Evolutionary conservation across 805 yeast genomes (phyloP), one percentile per base, ranked within the genome.

Genomic region (Cephaloascus fragrans): DNA sequence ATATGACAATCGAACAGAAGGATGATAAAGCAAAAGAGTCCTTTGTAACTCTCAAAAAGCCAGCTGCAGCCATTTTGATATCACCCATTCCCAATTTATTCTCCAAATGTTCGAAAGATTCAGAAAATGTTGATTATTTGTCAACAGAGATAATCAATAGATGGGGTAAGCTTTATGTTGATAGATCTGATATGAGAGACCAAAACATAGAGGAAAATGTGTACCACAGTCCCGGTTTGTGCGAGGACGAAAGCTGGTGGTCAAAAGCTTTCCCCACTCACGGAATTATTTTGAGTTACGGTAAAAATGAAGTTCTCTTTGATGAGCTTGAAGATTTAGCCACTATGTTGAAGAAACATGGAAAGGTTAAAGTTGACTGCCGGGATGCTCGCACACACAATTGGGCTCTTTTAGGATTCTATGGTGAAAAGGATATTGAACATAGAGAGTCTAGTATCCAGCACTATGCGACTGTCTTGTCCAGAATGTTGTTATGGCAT

Each of bases 321-420:
- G 41, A 46, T 1, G 70, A 69, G 32, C 59, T 69, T 19, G 59
- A 55, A 37, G 50, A 52, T 26, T 53, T 71, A 37, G 51, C 55
- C 10, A 38, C 37, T 4, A 37, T 42, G 10, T 45, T 65, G 33
- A 40, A 47, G 16, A 37, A 42, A 16, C 48, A 50, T 18, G 61
- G 66, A 3, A 45, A 53, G 16, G 51, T 68, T 9, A 59, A 60
- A 37, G 47, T 62, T 12, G 60, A 61, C 41, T 49, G 52, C 16
- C 59, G 56, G 32, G 48, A 47, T 3, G 53, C 58, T 23, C 63
- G 58, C 39, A 48, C 66, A 2, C 79, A 73, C 42, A 59, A 69
- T 16, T 73, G 78, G 77, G 77, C 75, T 6, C 50, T 73, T 20
- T 41, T 66, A 4, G 51, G 56, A 3, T 63, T 64, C 38, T 55